Evolutionary conservation across 2,329 filamentous ascomycete genomes (phyloP).

Genomic region (Aspergillus novoparasiticus): DNA sequence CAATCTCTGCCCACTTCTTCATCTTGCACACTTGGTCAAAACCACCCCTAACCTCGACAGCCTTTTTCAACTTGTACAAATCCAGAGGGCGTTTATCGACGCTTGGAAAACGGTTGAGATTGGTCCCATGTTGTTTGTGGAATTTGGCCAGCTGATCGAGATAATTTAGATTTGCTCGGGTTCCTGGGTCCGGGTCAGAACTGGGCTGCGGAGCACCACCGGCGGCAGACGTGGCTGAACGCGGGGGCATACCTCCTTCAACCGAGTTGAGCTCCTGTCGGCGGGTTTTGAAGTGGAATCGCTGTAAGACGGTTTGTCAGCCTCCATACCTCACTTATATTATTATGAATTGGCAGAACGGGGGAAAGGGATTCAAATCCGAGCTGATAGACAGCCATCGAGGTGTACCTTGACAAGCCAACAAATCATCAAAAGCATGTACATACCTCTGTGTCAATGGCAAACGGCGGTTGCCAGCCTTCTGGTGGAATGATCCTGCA

Average conservation of each 20-base stretch:
- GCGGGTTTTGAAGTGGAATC: conserved; percentile 94
- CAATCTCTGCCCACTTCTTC: conserved; percentile 99
- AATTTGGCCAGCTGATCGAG: conserved; percentile 93
- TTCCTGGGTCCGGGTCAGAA: conserved; percentile 63
- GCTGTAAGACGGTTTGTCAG: conserved; percentile 56
- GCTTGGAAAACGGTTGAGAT: conserved; percentile 89
- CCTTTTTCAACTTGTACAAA: conserved; percentile 93
- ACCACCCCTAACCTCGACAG: conserved; percentile 89
- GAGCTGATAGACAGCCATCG: background rate
- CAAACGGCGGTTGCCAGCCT: conserved; percentile 91
- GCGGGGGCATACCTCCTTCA: conserved; percentile 75
- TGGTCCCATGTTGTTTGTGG: conserved; percentile 94
- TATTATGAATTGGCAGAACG: background rate
- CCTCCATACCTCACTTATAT: conserved; percentile 7
- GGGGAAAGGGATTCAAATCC: background rate
- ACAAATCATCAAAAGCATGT: background rate
- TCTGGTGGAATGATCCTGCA: conserved; percentile 95
- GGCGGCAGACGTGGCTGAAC: conserved; percentile 31
- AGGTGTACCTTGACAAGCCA: background rate
- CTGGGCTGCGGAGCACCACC: conserved; percentile 32
- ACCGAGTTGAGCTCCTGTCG: conserved; percentile 97
- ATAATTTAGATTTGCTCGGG: conserved; percentile 92
- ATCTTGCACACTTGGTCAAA: conserved; percentile 96
- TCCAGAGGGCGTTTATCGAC: conserved; percentile 98
- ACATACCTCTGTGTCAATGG: conserved; percentile 91